Conservation (phyloP, 2,329 filamentous ascomycete species). For the Pseudopyricularia javanii region DNA sequence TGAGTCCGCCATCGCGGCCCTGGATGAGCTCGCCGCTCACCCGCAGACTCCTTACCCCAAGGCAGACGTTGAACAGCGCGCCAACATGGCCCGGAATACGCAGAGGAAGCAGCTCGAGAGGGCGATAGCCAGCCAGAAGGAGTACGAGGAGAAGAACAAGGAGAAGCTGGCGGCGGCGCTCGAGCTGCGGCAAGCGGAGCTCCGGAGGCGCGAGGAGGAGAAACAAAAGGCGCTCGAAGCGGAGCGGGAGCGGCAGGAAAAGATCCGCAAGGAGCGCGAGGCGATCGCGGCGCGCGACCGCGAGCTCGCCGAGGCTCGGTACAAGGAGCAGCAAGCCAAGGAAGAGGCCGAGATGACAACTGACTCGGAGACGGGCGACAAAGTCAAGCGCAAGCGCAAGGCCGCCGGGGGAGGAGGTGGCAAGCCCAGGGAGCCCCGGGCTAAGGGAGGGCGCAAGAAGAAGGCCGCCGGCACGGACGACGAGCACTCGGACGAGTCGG, state of each 20-base stretch:
- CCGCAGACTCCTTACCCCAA: constrained; percentile 75
- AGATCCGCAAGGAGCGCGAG: constrained; percentile 76
- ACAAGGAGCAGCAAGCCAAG: constrained; percentile 55
- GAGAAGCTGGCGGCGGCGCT: constrained; percentile 74
- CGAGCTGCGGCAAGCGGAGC: constrained; percentile 67
- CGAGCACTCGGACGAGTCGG: constrained; percentile 33
- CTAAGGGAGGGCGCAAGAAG: constrained; percentile 42
- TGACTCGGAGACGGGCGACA: constrained; percentile 72
- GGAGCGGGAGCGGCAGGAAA: constrained; percentile 63
- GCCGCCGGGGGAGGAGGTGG: constrained; percentile 19
- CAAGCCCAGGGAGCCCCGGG: constrained; percentile 17
- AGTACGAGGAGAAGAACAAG: constrained; percentile 89
- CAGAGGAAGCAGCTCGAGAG: constrained; percentile 85
- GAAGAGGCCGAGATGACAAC: constrained; percentile 70
- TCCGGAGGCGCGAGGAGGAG: constrained; percentile 66
- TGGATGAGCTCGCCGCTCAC: constrained; percentile 50
- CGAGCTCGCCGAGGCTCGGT: constrained; percentile 56
- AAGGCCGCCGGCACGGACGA: constrained; percentile 31
- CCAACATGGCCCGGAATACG: constrained; percentile 94
- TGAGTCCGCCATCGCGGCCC: constrained; percentile 68
- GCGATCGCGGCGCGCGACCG: constrained; percentile 68
- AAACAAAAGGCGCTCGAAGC: constrained; percentile 54
- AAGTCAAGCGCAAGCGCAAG: constrained; percentile 66
- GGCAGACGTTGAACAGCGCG: constrained; percentile 82
- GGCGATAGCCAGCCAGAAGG: constrained; percentile 69